Base-by-base conservation (phyloP, 1,284 basidiomycete genomes). In the Ganoderma sp. region DNA sequence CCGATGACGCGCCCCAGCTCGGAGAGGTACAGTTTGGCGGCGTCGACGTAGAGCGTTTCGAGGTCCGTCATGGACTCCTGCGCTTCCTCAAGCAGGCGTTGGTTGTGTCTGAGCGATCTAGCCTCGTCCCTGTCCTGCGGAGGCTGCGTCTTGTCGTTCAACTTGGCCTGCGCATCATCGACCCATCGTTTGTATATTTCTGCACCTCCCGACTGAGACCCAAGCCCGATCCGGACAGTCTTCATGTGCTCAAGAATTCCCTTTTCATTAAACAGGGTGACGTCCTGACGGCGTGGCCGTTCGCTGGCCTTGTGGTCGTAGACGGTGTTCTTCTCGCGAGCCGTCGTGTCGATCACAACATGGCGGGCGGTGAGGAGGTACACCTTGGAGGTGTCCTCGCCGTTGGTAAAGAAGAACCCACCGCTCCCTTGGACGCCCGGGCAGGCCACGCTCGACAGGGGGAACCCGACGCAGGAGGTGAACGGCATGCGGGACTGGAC, bases 331-430 rank as follows among this genome's bases (percentile, higher is more conserved):
- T 64, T 79, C 74, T 10, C 78, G 79, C 60, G 81, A 66, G 32
- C 80, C 78, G 22, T 76, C 71, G 48, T 71, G 63, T 69, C 64
- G 63, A 75, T 68, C 50, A 75, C 54, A 64, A 76, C 73, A 61
- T 80, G 79, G 10, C 75, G 67, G 41, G 75, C 71, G 8, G 80
- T 80, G 58, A 81, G 37, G 45, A 78, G 65, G 63, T 73, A 72
- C 68, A 79, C 61, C 66, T 57, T 74, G 10, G 73, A 50, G 67
- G 62, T 66, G 3, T 73, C 41, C 9, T 67, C 67, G 59, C 69
- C 61, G 56, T 78, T 77, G 63, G 58, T 45, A 69, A 83, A 60
- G 73, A 77, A 82, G 65, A 83, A 72, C 8, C 77, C 78, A 10
- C 73, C 76, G 25, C 80, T 82, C 1, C 81, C 80, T 65, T 78